These are phyloP conservation scores for Leptographium radiaticola DNA, from an alignment of 2,329 filamentous ascomycete genomes.

Conservation along the genomic window DNA sequence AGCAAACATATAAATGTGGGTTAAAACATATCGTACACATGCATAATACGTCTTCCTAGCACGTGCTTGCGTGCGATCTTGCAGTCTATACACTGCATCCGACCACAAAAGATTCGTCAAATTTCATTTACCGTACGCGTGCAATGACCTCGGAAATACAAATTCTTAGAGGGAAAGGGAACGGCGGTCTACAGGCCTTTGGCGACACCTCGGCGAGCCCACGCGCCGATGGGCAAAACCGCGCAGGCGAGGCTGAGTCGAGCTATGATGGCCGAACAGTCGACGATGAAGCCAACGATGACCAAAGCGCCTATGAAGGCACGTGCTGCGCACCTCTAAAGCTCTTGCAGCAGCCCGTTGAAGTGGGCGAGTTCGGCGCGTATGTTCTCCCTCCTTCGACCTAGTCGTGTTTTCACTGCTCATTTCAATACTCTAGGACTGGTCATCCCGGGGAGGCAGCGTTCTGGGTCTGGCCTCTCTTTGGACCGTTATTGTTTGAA, in stretches of 20 bases:
- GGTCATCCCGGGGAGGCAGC: conserved; percentile 19
- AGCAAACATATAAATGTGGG: too few species aligned
- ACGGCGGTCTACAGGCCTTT: neutral
- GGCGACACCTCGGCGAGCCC: neutral
- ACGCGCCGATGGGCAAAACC: neutral
- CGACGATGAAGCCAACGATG: neutral
- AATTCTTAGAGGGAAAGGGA: neutral
- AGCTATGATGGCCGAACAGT: neutral
- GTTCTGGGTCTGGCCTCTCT: conserved; percentile 48
- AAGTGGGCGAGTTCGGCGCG: conserved; percentile 27
- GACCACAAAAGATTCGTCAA: too few species aligned
- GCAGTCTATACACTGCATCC: too few species aligned
- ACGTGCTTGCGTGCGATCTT: too few species aligned
- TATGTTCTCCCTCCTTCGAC: conserved; percentile 11
- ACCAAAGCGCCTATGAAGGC: neutral
- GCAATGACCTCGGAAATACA: neutral
- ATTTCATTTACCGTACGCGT: too few species aligned
- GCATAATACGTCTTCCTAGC: too few species aligned
- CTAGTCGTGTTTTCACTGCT: neutral
- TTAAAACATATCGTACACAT: too few species aligned
- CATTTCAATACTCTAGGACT: neutral
- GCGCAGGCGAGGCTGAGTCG: neutral
- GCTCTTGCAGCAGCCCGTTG: conserved; percentile 27
- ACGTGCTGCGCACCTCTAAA: conserved; percentile 22
- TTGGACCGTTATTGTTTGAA: conserved; percentile 58